These are phyloP conservation scores for Pythium diclinum DNA, from an alignment of 352 stramenopile genomes.

Conservation along the genomic window DNA sequence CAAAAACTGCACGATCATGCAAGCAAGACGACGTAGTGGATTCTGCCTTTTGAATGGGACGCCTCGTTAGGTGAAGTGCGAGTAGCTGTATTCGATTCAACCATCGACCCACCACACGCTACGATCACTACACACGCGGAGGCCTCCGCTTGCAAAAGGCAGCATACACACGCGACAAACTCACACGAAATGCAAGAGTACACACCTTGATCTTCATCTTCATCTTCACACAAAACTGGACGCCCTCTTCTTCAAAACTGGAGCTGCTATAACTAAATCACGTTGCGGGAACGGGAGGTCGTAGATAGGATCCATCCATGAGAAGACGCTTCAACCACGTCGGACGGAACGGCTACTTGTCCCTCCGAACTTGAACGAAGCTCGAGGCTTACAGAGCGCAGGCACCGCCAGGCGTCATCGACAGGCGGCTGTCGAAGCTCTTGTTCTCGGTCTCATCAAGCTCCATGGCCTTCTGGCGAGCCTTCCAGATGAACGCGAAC, in stretches of 20 bases:
- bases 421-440: slow-evolving; percentile 35
- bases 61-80: not conserved
- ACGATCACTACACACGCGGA: not conserved
- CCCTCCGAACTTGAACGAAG: slow-evolving; percentile 11
- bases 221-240: slow-evolving; percentile 7
- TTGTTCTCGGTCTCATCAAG: slow-evolving; percentile 49
- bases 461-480: slow-evolving; percentile 58
- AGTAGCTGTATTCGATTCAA: not conserved
- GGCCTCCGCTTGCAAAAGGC: not conserved
- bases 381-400: slow-evolving; percentile 42
- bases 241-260: slow-evolving; percentile 4
- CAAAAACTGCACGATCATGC: not conserved
- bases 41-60: not conserved
- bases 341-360: slow-evolving; percentile 8
- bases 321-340: slow-evolving; percentile 26
- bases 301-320: slow-evolving; percentile 10
- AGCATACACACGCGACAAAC: not conserved
- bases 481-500: slow-evolving; percentile 78
- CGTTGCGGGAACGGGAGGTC: slow-evolving; percentile 3
- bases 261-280: slow-evolving; percentile 30
- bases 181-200: slow-evolving; percentile 2
- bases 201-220: not conserved
- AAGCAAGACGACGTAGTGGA: not conserved
- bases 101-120: not conserved
- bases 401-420: slow-evolving; percentile 51